These are phyloP conservation scores for Austroboletus sp. DNA, from an alignment of 1,284 basidiomycete genomes.

Conservation along the genomic window DNA sequence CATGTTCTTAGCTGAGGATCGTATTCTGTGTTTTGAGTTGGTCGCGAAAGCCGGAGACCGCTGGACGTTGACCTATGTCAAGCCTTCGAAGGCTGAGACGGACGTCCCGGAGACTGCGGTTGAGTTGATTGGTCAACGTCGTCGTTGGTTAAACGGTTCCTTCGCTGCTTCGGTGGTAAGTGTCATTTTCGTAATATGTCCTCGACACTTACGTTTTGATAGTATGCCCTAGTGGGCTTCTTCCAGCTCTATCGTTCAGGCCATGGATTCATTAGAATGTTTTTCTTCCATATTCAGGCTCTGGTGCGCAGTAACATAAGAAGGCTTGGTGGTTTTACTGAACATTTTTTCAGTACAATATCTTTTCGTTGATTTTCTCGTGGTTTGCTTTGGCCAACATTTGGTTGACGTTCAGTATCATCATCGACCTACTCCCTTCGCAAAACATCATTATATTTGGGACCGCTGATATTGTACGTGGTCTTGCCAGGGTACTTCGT, in stretches of 20 bases:
- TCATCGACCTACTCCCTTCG: constrained; percentile 80
- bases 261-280: constrained; percentile 81
- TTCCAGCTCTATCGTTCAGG: constrained; percentile 82
- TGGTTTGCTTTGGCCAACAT: constrained; percentile 92
- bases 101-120: constrained; percentile 87
- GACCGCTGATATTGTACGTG: constrained; percentile 53
- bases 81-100: constrained; percentile 91
- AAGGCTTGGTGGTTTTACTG: not conserved
- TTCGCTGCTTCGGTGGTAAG: constrained; percentile 90
- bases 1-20: constrained; percentile 93
- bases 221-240: constrained; percentile 93
- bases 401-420: constrained; percentile 94
- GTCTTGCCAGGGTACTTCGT: not conserved
- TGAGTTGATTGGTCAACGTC: constrained; percentile 91
- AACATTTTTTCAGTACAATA: constrained; percentile 52
- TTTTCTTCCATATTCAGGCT: constrained; percentile 92
- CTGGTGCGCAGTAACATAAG: constrained; percentile 45
- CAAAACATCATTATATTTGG: constrained; percentile 67
- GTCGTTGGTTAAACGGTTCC: constrained; percentile 94
- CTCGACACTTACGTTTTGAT: not conserved
- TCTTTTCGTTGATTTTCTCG: constrained; percentile 76
- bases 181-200: constrained; percentile 12
- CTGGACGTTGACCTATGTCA: constrained; percentile 92
- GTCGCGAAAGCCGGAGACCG: constrained; percentile 82
- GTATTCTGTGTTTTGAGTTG: constrained; percentile 93